Evolutionary conservation across 1,139 yeast species (phyloP), one percentile per base, ranked within the genome.

Genomic region (Suhomyces bokatorum): DNA sequence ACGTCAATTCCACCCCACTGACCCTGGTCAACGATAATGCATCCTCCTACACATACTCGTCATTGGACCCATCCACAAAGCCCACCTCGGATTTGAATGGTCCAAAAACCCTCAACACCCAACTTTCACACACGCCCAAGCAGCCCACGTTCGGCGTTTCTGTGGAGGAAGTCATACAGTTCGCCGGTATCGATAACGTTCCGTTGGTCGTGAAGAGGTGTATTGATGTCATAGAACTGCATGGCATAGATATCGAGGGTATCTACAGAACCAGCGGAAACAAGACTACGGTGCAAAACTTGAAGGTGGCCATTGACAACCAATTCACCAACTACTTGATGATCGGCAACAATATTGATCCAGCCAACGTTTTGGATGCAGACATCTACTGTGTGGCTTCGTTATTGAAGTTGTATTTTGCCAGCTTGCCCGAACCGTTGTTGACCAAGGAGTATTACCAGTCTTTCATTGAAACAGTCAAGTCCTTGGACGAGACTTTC

Each of bases 171-270:
- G 69, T 88, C 40, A 81, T 90, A 22, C 85, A 84, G 50, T 82
- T 78, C 55, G 97, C 95, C 49, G 96, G 79, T 3, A 68, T 89
- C 43, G 95, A 88, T 53, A 85, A 88, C 63, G 97, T 91, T 3
- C 98, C 99, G 1, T 77, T 87, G n/a, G 78, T 91, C 39, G 98
- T 91, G 9, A 84, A 85, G 53, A 88, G 85, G 59, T 91, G 98
- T 70, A 86, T 91, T 43, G 86, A 85, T 52, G 85, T 91, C 8
- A 81, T 93, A 37, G 98, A 93, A 62, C 75, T 76, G 32, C 83
- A 85, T 62, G 99, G 99, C 1, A 64, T 87, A 36, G 85, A 87
- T 43, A 73, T 87, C 35, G 98, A 90, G 61, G 98, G 98, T 0
- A 84, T 93, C 29, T 93, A 93, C 62, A 75, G 98, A 43, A 83